Base-by-base conservation (phyloP, 1,284 basidiomycete species). In the Microbotryum silenes-acaulis region DNA sequence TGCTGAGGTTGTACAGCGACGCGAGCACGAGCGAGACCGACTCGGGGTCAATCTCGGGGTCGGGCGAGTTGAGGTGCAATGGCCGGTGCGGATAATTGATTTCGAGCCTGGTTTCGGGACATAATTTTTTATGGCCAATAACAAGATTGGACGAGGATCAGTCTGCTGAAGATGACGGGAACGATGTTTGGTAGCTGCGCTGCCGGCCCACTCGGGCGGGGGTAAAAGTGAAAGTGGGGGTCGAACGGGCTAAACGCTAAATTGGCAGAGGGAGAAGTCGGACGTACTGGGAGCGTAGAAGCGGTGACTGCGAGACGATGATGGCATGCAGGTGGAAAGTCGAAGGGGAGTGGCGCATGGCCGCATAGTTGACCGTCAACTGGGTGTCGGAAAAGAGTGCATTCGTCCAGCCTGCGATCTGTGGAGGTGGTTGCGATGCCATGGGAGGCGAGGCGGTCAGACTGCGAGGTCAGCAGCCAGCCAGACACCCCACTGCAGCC, bases 1-100 rank as follows among this genome's bases (percentile, higher is more conserved):
- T 57, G 16, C 42, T 37, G 12, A 62, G 65, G 7, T 57, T 59
- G 52, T 66, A 66, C 20, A 66, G 62, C 2, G 57, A 61, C 5
- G 65, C 62, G 51, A 66, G 50, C 21, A 37, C 49, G 33, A 66
- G 57, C 4, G 25, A n/a, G 51, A 66, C 25, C 5, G 62, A 50
- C 18, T 27, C 16, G 44, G 56, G 21, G 18, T 50, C 56, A 56
- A 63, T 59, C 29, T 48, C 14, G 2, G 61, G 47, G 25, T 62
- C 55, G 29, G 37, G 42, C 31, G 58, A n/a, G 18, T 51, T 25
- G 49, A 63, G 47, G 47, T 48, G n/a, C 33, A 62, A 21, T 20
- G 18, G 51, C 23, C 6, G 57, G 10, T 12, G 37, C 18, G 23
- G 20, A 14, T 42, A 42, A 14, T 42, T 42, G 37, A 42, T 6